Evolutionary conservation across 192 early-diverging fungal genomes (phyloP), one percentile per base, ranked within the genome.

Genomic region (Coemansia interrupta): DNA sequence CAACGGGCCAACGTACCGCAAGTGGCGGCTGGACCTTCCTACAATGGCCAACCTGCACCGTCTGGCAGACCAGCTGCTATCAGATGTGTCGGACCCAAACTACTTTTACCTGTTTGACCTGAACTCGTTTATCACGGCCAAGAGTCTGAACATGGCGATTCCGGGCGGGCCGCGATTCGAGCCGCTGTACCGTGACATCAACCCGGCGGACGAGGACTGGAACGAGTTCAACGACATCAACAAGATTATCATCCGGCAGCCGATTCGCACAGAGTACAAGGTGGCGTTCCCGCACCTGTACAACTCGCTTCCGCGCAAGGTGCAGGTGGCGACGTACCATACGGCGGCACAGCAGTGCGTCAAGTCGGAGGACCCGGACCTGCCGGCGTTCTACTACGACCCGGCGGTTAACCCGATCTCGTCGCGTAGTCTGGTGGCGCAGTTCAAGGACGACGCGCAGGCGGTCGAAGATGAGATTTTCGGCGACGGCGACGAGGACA

Each of bases 171-270:
- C 95, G 23, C 95, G 96, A 58, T 99, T 99, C 36, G 97, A 99
- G 78, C 95, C 97, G 8, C 81, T 99, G 30, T 92, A 90, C 74
- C 87, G 91, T n/a, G 97, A 99, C 75, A 85, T 93, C 63, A 93
- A 99, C 66, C 85, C 93, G 1, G 90, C 86, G 1, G 97, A 99
- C 73, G 95, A 99, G 71, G 97, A 99, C 82, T 99, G 97, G 97
- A 99, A 97, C 77, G 97, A 99, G 72, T 99, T 99, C 79, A 99
- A 99, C 80, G 97, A 99, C 68, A 97, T 99, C 83, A 93, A 95
- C 89, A 99, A 99, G 80, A 94, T 99, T 61, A 99, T 99, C 57
- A 96, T 99, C 55, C 90, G 97, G 43, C 95, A 99, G 68, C 95
- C 94, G 19, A 90, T 99, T 56, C 89, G 97, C 47, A 96, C 97